Conservation (phyloP, 345 rosid genomes). For the Ceriops decandra region DNA sequence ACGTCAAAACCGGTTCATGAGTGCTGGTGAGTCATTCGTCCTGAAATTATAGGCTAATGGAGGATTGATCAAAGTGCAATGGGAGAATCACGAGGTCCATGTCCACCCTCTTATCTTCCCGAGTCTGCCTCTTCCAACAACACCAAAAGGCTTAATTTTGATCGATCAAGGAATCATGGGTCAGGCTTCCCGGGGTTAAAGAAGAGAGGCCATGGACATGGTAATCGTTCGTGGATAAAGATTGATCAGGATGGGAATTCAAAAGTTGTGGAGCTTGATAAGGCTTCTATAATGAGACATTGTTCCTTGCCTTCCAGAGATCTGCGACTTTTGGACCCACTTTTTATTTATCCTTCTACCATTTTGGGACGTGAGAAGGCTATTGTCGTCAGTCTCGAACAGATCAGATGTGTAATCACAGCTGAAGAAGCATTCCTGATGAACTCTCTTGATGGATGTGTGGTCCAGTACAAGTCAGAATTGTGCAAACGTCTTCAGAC, state of each 20-base stretch:
- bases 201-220: slow-evolving; percentile 75
- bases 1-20: slow-evolving; percentile 14
- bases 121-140: slow-evolving; percentile 36
- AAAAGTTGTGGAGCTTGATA: slow-evolving; percentile 68
- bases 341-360: slow-evolving; percentile 89
- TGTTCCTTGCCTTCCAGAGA: slow-evolving; percentile 94
- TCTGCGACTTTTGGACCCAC: slow-evolving; percentile 87
- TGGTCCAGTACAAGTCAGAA: slow-evolving; percentile 71
- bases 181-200: slow-evolving; percentile 46
- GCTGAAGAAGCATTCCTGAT: slow-evolving; percentile 88
- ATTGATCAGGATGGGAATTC: slow-evolving; percentile 71
- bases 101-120: slow-evolving; percentile 21
- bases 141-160: slow-evolving; percentile 35
- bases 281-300: slow-evolving; percentile 80
- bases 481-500: slow-evolving; percentile 72
- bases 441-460: slow-evolving; percentile 81
- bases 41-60: slow-evolving; percentile 17
- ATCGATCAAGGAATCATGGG: slow-evolving; percentile 41
- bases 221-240: slow-evolving; percentile 87
- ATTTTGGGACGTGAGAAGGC: slow-evolving; percentile 93
- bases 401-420: slow-evolving; percentile 89
- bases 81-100: slow-evolving; percentile 46
- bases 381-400: slow-evolving; percentile 85
- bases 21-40: slow-evolving; percentile 19
- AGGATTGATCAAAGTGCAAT: slow-evolving; percentile 29